These are phyloP conservation scores for Phytopythium litorale DNA, from an alignment of 352 stramenopile genomes.

Conservation along the genomic window DNA sequence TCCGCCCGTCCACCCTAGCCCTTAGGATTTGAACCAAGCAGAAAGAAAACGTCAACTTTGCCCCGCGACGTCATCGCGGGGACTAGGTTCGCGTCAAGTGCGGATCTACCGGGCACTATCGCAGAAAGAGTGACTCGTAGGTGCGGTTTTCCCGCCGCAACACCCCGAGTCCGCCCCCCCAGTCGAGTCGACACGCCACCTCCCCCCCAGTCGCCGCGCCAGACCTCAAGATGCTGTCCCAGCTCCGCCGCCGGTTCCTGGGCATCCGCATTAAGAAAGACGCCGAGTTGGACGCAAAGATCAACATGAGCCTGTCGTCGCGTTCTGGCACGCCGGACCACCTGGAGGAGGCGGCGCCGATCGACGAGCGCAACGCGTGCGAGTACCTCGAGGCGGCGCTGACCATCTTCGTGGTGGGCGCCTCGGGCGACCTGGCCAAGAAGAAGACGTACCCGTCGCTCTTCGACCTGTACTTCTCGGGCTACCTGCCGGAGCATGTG, in stretches of 20 bases:
- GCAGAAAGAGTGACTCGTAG: too few species aligned
- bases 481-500: conserved; percentile 78
- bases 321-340: conserved; percentile 4
- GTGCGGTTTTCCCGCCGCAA: too few species aligned
- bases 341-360: conserved; percentile 8
- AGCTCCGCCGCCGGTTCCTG: conserved; percentile 36
- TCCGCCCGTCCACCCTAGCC: too few species aligned
- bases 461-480: conserved; percentile 80
- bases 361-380: conserved; percentile 55
- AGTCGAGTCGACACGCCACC: not conserved
- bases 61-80: too few species aligned
- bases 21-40: too few species aligned
- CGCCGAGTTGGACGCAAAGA: conserved; percentile 15
- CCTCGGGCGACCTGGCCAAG: conserved; percentile 87
- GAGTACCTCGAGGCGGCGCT: conserved; percentile 68
- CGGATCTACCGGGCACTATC: too few species aligned
- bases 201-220: not conserved
- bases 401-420: conserved; percentile 85
- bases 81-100: too few species aligned
- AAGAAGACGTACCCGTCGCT: conserved; percentile 92
- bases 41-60: too few species aligned
- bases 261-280: conserved; percentile 41
- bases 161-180: not conserved
- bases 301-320: conserved; percentile 33
- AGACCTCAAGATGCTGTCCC: conserved; percentile 27